Percentiles rank a stretch among this genome's conserved stretches.
These are phyloP conservation scores for Aotearoamyces nothofagi DNA, from an alignment of 2,329 filamentous ascomycete genomes.

Conservation along the genomic window DNA sequence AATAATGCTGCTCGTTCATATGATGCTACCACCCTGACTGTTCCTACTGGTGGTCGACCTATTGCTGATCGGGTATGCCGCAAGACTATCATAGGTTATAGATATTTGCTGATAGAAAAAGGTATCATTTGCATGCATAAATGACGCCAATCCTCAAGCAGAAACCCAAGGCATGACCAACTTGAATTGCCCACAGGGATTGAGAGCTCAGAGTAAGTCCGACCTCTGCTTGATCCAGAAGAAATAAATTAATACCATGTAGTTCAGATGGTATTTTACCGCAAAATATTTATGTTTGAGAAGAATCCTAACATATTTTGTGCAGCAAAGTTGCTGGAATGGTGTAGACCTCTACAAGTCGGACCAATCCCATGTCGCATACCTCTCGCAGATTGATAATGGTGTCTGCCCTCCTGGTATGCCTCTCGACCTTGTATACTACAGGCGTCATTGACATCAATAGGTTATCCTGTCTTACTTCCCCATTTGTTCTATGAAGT, in stretches of 20 bases:
- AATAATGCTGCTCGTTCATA: slow-evolving; percentile 25
- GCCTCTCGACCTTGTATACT: no score
- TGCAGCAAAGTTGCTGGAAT: slow-evolving; percentile 50
- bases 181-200: slow-evolving; percentile 38
- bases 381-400: slow-evolving; percentile 21
- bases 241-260: no score
- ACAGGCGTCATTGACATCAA: no score
- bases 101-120: slow-evolving; percentile 1
- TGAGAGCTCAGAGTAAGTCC: slow-evolving; percentile 43
- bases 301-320: no score
- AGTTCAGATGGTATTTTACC: no score
- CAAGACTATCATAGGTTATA: slow-evolving; percentile 9
- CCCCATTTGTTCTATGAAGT: slow-evolving; percentile 26
- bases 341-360: slow-evolving; percentile 33
- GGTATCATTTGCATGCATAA: slow-evolving; percentile 3
- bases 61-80: slow-evolving; percentile 17
- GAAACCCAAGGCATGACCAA: slow-evolving; percentile 40
- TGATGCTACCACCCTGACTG: slow-evolving; percentile 18
- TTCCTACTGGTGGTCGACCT: no score
- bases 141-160: slow-evolving; percentile 7
- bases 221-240: no score
- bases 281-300: no score
- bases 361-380: slow-evolving; percentile 25
- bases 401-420: no score
- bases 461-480: slow-evolving; percentile 19